Conservation (phyloP, 2,329 filamentous ascomycete genomes). For the Periconia sp. region DNA sequence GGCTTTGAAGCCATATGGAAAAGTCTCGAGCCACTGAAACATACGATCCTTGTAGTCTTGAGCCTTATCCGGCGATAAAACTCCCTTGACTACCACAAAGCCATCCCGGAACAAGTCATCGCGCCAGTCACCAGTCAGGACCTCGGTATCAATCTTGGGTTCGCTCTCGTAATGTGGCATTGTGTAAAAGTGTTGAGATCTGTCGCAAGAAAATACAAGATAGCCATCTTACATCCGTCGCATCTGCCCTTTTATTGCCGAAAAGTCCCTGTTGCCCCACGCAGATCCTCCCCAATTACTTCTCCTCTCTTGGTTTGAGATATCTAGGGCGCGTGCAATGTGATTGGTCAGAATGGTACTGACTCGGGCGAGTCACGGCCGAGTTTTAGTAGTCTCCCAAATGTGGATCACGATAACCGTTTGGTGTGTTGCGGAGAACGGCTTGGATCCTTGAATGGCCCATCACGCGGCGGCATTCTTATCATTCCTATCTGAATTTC, state of each 20-base stretch:
- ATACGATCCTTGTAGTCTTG: constrained; percentile 45
- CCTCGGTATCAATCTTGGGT: constrained; percentile 12
- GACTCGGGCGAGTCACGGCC: constrained; percentile 11
- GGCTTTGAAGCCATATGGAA: constrained; percentile 44
- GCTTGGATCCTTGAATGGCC: too few relatives aligned
- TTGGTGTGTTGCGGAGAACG: background rate
- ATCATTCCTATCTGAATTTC: background rate
- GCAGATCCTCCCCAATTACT: background rate
- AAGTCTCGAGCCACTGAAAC: constrained; percentile 48
- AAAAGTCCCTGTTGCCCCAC: background rate
- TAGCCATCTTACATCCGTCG: background rate
- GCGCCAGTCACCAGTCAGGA: constrained; percentile 6
- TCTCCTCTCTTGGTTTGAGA: background rate
- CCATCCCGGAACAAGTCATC: constrained; percentile 25
- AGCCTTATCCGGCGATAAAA: constrained; percentile 43
- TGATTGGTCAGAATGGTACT: constrained; percentile 2
- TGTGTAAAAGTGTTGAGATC: constrained; percentile 2
- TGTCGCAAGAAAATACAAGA: background rate
- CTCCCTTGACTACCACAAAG: constrained; percentile 47
- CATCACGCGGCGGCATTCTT: background rate
- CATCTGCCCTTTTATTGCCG: background rate
- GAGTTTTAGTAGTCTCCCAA: constrained; percentile 1
- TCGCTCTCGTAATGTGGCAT: constrained; percentile 10
- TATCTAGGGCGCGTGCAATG: background rate
- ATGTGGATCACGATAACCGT: background rate